A percentile compares a stretch with the other conserved stretches of the same genome.
phyloP scores from a whole-genome alignment of 164 flowering plant species.

The Macadamia integrifolia region DNA sequence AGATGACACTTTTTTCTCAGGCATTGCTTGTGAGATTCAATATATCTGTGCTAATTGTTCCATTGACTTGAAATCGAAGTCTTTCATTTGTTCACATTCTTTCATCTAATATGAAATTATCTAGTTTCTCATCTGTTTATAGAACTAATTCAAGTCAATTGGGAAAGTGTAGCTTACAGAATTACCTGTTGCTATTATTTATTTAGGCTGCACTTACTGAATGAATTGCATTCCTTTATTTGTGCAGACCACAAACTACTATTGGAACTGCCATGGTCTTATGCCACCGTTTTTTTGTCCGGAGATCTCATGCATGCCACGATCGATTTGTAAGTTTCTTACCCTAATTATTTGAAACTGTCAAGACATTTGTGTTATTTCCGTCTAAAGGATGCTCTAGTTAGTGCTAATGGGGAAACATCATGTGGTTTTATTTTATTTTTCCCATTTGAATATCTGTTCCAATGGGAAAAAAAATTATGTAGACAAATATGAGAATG shows the following conservation, averaged over 20 bases:
- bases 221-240: slow-evolving; percentile 1
- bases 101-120: background rate
- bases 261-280: slow-evolving; percentile 93
- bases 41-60: background rate
- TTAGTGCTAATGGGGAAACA: background rate
- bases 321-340: slow-evolving; percentile 84
- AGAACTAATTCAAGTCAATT: too few relatives aligned
- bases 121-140: too few relatives aligned
- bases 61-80: background rate
- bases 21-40: background rate
- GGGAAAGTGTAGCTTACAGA: too few relatives aligned
- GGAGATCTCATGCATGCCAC: slow-evolving; percentile 88
- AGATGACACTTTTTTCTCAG: background rate
- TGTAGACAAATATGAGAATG: too few relatives aligned
- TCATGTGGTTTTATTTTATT: background rate
- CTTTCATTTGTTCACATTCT: background rate
- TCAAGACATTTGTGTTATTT: too few relatives aligned
- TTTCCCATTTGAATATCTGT: background rate
- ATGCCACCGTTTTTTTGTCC: slow-evolving; percentile 94
- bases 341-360: too few relatives aligned
- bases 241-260: slow-evolving; percentile 92
- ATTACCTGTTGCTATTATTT: background rate
- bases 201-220: background rate
- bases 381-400: background rate
- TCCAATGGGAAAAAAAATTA: too few relatives aligned